Evolutionary conservation across 2,329 filamentous ascomycete species (phyloP).

Genomic region (Aspergillus caelatus): DNA sequence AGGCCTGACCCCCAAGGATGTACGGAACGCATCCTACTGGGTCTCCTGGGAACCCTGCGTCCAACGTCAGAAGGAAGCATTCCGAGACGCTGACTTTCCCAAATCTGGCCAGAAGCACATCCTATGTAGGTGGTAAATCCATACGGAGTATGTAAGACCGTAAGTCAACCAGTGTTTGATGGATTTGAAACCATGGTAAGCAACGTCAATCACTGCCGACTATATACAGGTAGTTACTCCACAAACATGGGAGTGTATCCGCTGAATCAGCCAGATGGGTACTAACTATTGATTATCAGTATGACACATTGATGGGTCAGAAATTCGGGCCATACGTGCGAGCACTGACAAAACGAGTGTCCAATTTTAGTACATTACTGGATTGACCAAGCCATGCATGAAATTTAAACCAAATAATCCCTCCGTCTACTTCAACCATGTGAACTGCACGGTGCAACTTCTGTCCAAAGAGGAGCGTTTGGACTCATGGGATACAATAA

Average conservation of each 20-base stretch:
- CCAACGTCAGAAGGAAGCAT: background rate
- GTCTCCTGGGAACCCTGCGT: background rate
- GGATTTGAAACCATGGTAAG: background rate
- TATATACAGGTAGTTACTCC: background rate
- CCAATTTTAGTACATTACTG: background rate
- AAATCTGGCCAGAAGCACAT: background rate
- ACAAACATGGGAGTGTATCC: background rate
- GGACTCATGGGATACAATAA: slow-evolving; percentile 1
- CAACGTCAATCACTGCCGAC: background rate
- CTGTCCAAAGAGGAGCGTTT: background rate
- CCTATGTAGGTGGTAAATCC: background rate
- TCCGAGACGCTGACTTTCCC: background rate
- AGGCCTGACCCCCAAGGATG: background rate
- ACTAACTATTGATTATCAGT: background rate
- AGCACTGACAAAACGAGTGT: slow-evolving; percentile 1
- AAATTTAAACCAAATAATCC: background rate
- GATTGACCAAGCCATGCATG: background rate
- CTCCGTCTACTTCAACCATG: background rate
- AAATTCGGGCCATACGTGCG: background rate
- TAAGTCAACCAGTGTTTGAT: background rate
- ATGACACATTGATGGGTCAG: background rate
- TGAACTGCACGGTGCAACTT: slow-evolving; percentile 1
- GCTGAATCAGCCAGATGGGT: background rate
- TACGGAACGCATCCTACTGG: slow-evolving; percentile 3
- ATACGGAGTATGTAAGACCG: background rate